Evolutionary conservation across 140 eudicot species (phyloP), one percentile per base, ranked within the genome.

Genomic region (Ambrosia hybrid): DNA sequence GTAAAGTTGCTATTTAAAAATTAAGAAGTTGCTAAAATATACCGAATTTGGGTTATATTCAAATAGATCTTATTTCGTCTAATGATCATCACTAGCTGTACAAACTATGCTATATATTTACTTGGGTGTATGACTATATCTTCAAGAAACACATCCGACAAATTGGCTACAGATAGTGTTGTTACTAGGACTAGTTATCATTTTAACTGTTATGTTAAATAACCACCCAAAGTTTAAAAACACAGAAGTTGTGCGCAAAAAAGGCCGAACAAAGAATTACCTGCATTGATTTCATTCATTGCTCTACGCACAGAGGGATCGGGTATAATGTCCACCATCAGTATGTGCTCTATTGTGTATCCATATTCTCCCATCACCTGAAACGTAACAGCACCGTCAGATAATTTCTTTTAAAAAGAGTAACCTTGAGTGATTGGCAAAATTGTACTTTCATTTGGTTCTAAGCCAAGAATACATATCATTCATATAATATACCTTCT

Each of bases 361-460:
- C 98, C 97, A 66, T 93, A 93, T 81, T 79, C 97, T 79, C 98
- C 89, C 97, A 93, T 93, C 73, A 93, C 98, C 98, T 93, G 83
- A 73, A 68, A 70, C 39, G 65, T 6, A 43, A 65, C 36, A 68
- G 4, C 12, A 51, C 57, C 65, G 17, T 38, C 77, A 75, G 68
- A 51, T 14, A 15, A 60, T 33, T 49, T 6, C 74, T n/a, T n/a
- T 30, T 30, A 30, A 30, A 30, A 30, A 9, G 48, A 37, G 51
- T 37, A 82, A 46, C 39, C 41, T 17, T 38, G 43, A 3, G 30
- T 10, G 38, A 74, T 64, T 65, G 45, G 6, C 15, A 74, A 38
- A 34, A 51, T 4, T 55, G 60, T 12, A 75, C 11, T 51, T 73
- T 10, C 30, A 15, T 10, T 49, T 10, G 14, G 41, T 63, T 37